Base-by-base conservation (phyloP, 1,284 basidiomycete species). In the Meira nashicola region DNA sequence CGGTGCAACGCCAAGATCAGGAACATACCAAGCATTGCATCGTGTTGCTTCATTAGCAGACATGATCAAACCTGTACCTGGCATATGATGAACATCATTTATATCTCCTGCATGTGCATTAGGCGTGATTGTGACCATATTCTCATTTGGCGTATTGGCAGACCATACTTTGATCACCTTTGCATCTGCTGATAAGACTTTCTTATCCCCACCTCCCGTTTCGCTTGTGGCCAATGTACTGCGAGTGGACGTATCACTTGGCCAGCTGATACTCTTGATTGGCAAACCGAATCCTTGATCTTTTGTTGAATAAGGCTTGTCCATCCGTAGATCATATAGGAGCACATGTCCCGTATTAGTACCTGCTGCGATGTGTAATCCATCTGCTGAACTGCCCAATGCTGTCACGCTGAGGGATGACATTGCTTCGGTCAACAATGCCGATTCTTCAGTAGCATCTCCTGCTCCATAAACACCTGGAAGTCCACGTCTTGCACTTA, bases 261-360 rank as follows among this genome's bases (percentile, higher is more conserved):
- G 86, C 95, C 95, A 99, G 38, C 83, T 80, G 1, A 98, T 85
- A 57, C 84, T 88, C 76, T 89, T 89, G 51, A 99, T 85, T 0
- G 93, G 89, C 44, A 98, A 80, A 1, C 94, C 92, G 72, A 98
- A 98, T 1, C 95, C 95, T 79, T 98, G 94, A 77, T 99, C 95
- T 77, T 99, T 98, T 62, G 86, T 80, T 2, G 90, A 90, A 68
- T 90, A 92, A 9, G 90, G 88, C 23, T 84, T 84, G 5, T 87
- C 83, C 28, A 90, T 87, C 52, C 95, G 88, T 64, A 98, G 85
- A 74, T 99, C 95, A 79, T 97, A 99, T 6, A 99, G 82, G 7
- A 98, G 81, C 0, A 92, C 92, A 76, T 97, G 92, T 0, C 95
- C 95, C 0, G 90, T 90, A 7, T 89, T 91, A 1, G 94, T 97